Evolutionary conservation across 1,284 basidiomycete species (phyloP).

Genomic region (Boletus mariae): DNA sequence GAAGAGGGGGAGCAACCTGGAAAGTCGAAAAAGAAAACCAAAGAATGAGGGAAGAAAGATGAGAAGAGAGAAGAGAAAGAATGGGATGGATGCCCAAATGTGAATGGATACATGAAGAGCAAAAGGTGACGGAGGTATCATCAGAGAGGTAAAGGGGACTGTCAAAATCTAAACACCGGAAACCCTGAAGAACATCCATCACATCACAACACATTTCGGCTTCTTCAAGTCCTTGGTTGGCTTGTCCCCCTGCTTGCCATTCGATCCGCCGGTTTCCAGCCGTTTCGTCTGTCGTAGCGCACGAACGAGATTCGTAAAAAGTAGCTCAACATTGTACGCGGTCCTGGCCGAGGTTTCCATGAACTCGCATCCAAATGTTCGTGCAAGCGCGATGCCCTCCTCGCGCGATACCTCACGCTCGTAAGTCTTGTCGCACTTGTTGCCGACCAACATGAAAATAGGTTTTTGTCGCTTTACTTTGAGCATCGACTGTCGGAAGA

Average conservation of each 20-base stretch:
- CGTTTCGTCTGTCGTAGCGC: constrained; percentile 70
- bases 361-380: constrained; percentile 89
- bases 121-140: constrained; percentile 68
- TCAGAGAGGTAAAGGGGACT: constrained; percentile 55
- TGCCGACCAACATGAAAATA: constrained; percentile 87
- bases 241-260: constrained; percentile 33
- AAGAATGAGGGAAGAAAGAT: neutral
- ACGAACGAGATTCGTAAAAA: constrained; percentile 90
- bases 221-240: constrained; percentile 43
- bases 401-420: constrained; percentile 86
- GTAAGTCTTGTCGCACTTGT: constrained; percentile 85
- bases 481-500: constrained; percentile 92
- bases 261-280: constrained; percentile 27
- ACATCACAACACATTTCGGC: constrained; percentile 75
- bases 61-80: constrained; percentile 26
- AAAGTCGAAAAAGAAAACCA: constrained; percentile 15
- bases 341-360: constrained; percentile 97
- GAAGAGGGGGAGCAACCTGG: constrained; percentile 28
- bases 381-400: constrained; percentile 84
- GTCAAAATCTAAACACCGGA: constrained; percentile 57
- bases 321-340: constrained; percentile 89
- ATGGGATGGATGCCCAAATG: constrained; percentile 26
- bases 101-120: constrained; percentile 30
- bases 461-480: constrained; percentile 89
- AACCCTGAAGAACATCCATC: constrained; percentile 58